Percentiles rank a stretch among this genome's conserved stretches.
These are phyloP conservation scores for Globisporangium apiculatum DNA, from an alignment of 352 stramenopile species.

Conservation along the genomic window DNA sequence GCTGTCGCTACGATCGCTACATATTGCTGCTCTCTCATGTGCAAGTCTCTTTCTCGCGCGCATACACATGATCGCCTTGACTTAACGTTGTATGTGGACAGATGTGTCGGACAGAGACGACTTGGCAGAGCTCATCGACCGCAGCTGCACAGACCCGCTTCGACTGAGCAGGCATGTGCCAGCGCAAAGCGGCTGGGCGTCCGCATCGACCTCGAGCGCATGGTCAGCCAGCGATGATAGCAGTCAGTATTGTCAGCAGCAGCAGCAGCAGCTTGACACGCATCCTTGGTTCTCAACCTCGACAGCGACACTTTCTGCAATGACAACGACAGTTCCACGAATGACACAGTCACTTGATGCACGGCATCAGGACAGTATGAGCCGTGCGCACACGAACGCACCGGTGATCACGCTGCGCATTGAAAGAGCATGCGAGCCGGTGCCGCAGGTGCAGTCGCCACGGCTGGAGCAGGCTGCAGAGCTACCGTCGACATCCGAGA, in stretches of 20 bases:
- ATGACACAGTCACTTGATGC: no score
- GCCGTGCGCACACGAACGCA: background rate
- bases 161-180: background rate
- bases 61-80: background rate
- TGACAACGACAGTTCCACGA: no score
- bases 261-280: no score
- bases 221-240: no score
- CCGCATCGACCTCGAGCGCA: background rate
- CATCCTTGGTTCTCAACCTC: no score
- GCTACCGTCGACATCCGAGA: conserved; percentile 36
- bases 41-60: no score
- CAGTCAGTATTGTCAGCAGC: no score
- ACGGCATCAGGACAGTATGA: no score
- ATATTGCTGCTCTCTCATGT: no score
- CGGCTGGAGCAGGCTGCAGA: conserved; percentile 7
- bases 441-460: background rate
- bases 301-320: no score
- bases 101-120: conserved; percentile 22
- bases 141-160: background rate
- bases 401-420: conserved; percentile 6
- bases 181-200: background rate
- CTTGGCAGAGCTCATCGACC: conserved; percentile 19
- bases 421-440: background rate
- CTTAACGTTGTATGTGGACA: background rate
- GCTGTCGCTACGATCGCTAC: no score